Evolutionary conservation across 73 alveolate genomes (phyloP).

Genomic region (Durusdinium trenchii): DNA sequence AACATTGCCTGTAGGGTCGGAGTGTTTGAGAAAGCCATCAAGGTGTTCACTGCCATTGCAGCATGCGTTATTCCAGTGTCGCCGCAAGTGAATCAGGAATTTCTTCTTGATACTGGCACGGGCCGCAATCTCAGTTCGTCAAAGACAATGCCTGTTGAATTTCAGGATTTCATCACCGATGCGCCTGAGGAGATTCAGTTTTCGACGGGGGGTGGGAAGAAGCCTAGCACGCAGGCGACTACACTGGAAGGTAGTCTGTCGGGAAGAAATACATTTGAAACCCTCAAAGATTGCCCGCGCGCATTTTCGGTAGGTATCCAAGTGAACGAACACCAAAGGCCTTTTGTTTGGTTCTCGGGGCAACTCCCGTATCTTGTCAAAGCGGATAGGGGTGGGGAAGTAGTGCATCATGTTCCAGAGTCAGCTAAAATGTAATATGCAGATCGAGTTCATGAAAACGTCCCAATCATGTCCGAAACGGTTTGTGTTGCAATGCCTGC

Average conservation of each 20-base stretch:
- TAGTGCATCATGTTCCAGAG: constrained; percentile 19
- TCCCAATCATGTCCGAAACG: not conserved
- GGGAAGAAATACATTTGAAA: not conserved
- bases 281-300: constrained; percentile 36
- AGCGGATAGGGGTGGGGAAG: not conserved
- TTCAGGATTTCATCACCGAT: not conserved
- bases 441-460: constrained; percentile 10
- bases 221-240: constrained; percentile 4
- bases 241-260: not conserved
- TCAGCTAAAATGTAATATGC: constrained; percentile 30
- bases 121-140: constrained; percentile 36
- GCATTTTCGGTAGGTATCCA: constrained; percentile 32
- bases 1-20: not conserved
- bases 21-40: not conserved
- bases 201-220: constrained; percentile 42
- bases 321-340: constrained; percentile 47
- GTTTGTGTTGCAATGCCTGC: constrained; percentile 19
- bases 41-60: not conserved
- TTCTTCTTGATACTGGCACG: constrained; percentile 47
- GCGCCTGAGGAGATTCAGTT: constrained; percentile 45
- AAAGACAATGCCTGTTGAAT: constrained; percentile 1
- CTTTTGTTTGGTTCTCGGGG: constrained; percentile 36
- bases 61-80: not conserved
- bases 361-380: constrained; percentile 36
- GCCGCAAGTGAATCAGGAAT: constrained; percentile 16